Evolutionary conservation across 768 basidiomycete species (phyloP), one percentile per base, ranked within the genome.

Genomic region (Lentinula detonsa): DNA sequence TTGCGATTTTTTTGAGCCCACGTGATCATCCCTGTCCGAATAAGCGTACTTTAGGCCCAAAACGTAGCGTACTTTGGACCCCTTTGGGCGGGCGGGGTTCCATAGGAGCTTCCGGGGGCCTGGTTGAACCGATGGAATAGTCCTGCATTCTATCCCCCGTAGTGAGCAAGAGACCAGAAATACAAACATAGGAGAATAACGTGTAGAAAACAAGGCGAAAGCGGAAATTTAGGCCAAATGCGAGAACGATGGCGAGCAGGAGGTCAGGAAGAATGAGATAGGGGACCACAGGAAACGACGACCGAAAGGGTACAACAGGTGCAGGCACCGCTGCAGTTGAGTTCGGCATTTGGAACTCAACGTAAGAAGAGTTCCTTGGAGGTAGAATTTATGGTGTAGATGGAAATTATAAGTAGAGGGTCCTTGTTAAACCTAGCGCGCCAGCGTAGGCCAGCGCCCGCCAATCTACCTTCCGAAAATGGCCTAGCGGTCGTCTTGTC

Each of bases 71-170:
- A n/a, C n/a, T n/a, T n/a, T n/a, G n/a, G n/a, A n/a, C n/a, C n/a
- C n/a, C n/a, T n/a, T n/a, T n/a, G n/a, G n/a, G n/a, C n/a, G n/a
- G n/a, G n/a, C n/a, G n/a, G n/a, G n/a, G n/a, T n/a, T n/a, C n/a
- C n/a, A n/a, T n/a, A n/a, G n/a, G n/a, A n/a, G n/a, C n/a, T n/a
- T n/a, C n/a, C n/a, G n/a, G n/a, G n/a, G n/a, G n/a, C n/a, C n/a
- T n/a, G 1, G 61, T 52, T 16, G 55, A 61, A 11, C 68, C 68
- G 4, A 66, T 40, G 3, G 55, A 40, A 50, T 67, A 69, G 37
- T 69, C 65, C 23, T 54, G 53, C 16, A 64, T 34, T n/a, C 52
- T 62, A 35, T 65, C 65, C 7, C 65, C 66, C 10, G 64, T 60
- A 21, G 65, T 64, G 15, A 39, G 3, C 5, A 21, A n/a, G 21